phyloP scores from a whole-genome alignment of 345 rosid genomes.

The Nasturtium officinale region DNA sequence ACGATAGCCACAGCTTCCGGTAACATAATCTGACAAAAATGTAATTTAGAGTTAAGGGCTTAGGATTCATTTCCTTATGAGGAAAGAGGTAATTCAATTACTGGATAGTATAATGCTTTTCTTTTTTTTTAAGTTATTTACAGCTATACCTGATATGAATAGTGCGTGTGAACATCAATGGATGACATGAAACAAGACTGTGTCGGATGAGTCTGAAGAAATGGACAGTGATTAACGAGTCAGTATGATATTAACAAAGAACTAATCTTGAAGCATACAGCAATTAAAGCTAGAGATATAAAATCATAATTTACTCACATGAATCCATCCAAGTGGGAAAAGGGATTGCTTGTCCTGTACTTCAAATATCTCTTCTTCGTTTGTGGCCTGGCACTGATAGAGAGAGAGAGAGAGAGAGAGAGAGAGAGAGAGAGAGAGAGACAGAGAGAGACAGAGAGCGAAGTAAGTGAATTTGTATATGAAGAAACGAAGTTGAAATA shows the following conservation, averaged over 20 bases:
- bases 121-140: no score
- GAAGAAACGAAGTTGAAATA: neutral
- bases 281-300: neutral
- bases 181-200: constrained; percentile 99
- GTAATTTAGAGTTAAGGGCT: neutral
- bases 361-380: constrained; percentile 98
- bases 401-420: constrained; percentile 23
- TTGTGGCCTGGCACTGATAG: constrained; percentile 85
- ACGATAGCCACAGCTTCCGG: constrained; percentile 99
- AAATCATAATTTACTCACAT: constrained; percentile 56
- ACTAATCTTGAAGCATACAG: neutral
- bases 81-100: neutral
- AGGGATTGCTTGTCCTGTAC: constrained; percentile 92
- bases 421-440: constrained; percentile 33
- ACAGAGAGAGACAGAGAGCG: constrained; percentile 20
- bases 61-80: neutral
- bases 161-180: constrained; percentile 95
- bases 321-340: constrained; percentile 99
- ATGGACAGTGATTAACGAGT: constrained; percentile 14
- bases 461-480: constrained; percentile 8
- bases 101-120: no score
- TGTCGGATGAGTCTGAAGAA: constrained; percentile 92
- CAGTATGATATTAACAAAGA: no score
- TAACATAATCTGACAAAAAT: constrained; percentile 71
- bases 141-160: constrained; percentile 79